These are phyloP conservation scores for Lobosporangium transversale DNA, from an alignment of 192 early-diverging fungal genomes.

Conservation along the genomic window DNA sequence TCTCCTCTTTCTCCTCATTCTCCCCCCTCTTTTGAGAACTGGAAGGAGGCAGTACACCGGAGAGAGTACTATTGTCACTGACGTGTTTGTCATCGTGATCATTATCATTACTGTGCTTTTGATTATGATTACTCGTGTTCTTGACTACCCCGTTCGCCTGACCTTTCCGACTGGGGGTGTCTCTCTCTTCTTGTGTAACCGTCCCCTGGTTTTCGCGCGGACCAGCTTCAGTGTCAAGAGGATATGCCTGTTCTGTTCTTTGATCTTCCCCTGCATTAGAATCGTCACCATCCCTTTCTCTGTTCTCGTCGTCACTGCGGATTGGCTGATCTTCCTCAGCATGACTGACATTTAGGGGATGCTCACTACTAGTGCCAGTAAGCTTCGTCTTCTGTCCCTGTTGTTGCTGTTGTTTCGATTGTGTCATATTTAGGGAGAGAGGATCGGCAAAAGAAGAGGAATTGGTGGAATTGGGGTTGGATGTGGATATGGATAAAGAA, in stretches of 20 bases:
- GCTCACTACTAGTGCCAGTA: no score
- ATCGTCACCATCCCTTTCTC: slow-evolving; percentile 1
- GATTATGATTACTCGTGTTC: no score
- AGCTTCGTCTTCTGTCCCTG: slow-evolving; percentile 5
- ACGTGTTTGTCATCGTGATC: background rate
- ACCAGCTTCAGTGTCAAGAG: no score
- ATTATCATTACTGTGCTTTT: background rate
- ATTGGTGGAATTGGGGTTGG: background rate
- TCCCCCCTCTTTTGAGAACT: background rate
- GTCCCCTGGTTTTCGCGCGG: no score
- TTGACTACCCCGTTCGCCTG: no score
- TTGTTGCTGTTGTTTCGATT: background rate
- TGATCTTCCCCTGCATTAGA: background rate
- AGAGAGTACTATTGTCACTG: background rate
- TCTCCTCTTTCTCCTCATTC: background rate
- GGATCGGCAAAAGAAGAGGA: background rate
- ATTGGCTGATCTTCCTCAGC: background rate
- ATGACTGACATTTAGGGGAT: slow-evolving; percentile 16
- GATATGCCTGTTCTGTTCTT: no score
- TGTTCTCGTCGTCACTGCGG: background rate
- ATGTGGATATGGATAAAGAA: no score
- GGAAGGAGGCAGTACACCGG: background rate
- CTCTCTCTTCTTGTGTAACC: no score
- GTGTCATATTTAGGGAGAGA: background rate
- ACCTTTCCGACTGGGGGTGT: no score